phyloP scores from a whole-genome alignment of 805 yeast genomes.

The Sugiyamaella smithiae region DNA sequence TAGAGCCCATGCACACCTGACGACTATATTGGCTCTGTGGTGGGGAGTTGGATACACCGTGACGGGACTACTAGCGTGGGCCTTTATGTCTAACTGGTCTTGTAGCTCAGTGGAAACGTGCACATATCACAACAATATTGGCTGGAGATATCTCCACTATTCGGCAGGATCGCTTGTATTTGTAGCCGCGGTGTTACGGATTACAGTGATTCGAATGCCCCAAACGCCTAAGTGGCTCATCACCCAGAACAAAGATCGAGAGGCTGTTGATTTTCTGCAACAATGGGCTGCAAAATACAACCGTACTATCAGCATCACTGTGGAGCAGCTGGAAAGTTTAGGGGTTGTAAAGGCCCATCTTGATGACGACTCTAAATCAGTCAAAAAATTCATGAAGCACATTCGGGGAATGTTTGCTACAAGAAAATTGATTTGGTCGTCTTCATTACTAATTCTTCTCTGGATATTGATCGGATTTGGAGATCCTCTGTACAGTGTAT shows the following conservation, averaged over 20 bases:
- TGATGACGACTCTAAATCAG: constrained; percentile 19
- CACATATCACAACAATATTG: constrained; percentile 46
- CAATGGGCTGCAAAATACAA: constrained; percentile 48
- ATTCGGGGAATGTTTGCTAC: constrained; percentile 46
- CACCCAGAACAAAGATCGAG: constrained; percentile 37
- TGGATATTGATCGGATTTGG: constrained; percentile 61
- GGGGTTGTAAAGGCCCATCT: constrained; percentile 40
- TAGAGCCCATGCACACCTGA: constrained; percentile 45
- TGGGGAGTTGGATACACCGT: constrained; percentile 65
- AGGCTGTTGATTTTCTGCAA: constrained; percentile 44
- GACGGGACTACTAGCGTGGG: constrained; percentile 54
- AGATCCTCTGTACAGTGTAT: constrained; percentile 54
- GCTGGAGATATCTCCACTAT: constrained; percentile 61
- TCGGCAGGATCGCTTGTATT: constrained; percentile 52
- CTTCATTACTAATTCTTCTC: constrained; percentile 45
- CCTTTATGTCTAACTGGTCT: constrained; percentile 49
- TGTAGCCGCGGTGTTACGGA: constrained; percentile 47
- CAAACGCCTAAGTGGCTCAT: constrained; percentile 51
- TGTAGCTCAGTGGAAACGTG: constrained; percentile 46
- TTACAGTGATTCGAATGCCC: constrained; percentile 44
- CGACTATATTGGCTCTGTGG: constrained; percentile 53
- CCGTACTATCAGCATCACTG: constrained; percentile 40
- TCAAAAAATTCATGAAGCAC: constrained; percentile 23
- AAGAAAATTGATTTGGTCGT: constrained; percentile 42
- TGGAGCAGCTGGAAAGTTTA: constrained; percentile 45